Evolutionary conservation across 73 alveolate species (phyloP).

Genomic region (Symbiodinium natans): DNA sequence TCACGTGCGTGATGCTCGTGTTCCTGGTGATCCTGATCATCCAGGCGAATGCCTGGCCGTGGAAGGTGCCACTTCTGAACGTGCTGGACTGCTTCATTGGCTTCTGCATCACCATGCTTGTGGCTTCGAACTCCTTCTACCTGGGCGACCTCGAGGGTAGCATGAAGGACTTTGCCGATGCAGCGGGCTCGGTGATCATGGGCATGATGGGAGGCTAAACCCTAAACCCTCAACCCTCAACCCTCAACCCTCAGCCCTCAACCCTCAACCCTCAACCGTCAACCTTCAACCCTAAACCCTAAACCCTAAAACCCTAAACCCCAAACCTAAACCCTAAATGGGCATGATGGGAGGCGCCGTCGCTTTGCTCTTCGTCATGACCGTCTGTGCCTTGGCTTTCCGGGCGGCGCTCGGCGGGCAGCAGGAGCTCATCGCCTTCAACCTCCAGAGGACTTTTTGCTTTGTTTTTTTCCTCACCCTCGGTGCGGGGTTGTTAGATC

Average conservation of each 20-base stretch:
- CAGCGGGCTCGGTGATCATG: background rate
- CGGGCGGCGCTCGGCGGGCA: background rate
- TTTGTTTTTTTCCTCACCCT: too few species aligned
- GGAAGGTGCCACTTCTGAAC: constrained; percentile 32
- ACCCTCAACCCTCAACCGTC: too few species aligned
- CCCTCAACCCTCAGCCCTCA: too few species aligned
- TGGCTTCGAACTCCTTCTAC: background rate
- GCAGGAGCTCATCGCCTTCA: background rate
- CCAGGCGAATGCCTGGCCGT: background rate
- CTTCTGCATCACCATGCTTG: background rate
- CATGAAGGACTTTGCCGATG: constrained; percentile 4
- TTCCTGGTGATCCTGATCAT: background rate
- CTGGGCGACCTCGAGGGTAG: background rate
- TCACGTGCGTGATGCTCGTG: background rate
- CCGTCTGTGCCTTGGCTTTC: background rate
- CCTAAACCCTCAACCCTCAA: too few species aligned
- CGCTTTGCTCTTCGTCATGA: background rate
- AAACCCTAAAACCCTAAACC: too few species aligned
- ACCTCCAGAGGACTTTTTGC: background rate
- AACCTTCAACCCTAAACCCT: too few species aligned
- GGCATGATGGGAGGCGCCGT: background rate
- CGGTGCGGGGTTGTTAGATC: too few species aligned
- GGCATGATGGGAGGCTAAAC: background rate
- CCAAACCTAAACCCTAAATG: too few species aligned
- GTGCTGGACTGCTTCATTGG: constrained; percentile 6